phyloP scores from a whole-genome alignment of 2,329 filamentous ascomycete genomes.

The Thelonectria blattea region DNA sequence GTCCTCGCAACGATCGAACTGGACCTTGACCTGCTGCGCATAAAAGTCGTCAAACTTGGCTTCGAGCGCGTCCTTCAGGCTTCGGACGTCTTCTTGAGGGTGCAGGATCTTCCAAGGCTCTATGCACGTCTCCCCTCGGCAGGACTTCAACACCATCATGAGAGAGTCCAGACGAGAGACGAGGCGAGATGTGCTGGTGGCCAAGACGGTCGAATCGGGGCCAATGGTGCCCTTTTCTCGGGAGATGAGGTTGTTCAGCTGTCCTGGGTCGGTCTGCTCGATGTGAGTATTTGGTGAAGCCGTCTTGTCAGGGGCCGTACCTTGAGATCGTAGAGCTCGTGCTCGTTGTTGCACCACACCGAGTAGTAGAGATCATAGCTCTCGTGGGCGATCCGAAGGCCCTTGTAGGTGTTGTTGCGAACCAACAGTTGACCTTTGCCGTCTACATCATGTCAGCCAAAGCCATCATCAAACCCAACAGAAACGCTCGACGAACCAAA shows the following conservation, averaged over 20 bases:
- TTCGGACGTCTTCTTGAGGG: conserved; percentile 57
- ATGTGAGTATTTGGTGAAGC: conserved; percentile 12
- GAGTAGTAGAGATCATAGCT: conserved; percentile 69
- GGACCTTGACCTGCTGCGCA: conserved; percentile 52
- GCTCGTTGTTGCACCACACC: conserved; percentile 72
- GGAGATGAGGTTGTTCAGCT: conserved; percentile 53
- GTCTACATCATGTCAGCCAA: conserved; percentile 24
- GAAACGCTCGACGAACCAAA: conserved; percentile 28
- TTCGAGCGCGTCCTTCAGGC: conserved; percentile 57
- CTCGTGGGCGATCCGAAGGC: conserved; percentile 58
- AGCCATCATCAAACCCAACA: neutral
- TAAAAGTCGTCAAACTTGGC: conserved; percentile 60
- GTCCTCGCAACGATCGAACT: conserved; percentile 58
- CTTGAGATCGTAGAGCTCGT: conserved; percentile 69
- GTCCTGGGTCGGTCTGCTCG: conserved; percentile 56
- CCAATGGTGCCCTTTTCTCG: neutral
- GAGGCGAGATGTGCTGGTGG: conserved; percentile 44
- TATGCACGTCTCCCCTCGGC: conserved; percentile 58
- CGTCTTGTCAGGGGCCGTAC: conserved; percentile 32
- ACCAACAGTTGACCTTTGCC: conserved; percentile 25
- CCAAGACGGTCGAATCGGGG: conserved; percentile 24
- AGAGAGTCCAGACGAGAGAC: conserved; percentile 62
- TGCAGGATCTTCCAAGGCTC: conserved; percentile 64
- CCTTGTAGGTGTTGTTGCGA: conserved; percentile 66
- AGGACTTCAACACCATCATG: conserved; percentile 66